A percentile compares a stretch with the other conserved stretches of the same genome.
These are phyloP conservation scores for Proliferodiscus dingleyae DNA, from an alignment of 2,329 filamentous ascomycete species.

Conservation along the genomic window DNA sequence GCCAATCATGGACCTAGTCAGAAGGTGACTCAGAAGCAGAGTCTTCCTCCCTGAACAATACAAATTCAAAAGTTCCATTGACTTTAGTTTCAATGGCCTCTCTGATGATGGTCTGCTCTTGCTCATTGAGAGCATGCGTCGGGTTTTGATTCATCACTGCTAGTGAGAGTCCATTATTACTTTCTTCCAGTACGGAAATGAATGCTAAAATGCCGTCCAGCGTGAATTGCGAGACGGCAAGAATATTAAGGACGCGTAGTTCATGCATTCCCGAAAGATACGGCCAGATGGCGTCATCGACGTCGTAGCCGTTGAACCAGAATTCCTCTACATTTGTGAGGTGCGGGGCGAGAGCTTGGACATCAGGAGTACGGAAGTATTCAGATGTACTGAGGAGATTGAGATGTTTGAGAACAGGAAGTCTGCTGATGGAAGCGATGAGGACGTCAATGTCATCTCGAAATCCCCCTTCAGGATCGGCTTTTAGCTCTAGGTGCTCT, in stretches of 20 bases:
- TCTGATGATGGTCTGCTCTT: conserved; percentile 26
- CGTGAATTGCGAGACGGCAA: conserved; percentile 51
- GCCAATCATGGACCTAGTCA: conserved; percentile 15
- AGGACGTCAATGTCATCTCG: conserved; percentile 45
- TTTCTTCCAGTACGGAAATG: conserved; percentile 34
- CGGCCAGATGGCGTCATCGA: conserved; percentile 44
- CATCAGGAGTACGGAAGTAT: conserved; percentile 45
- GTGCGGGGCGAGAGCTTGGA: conserved; percentile 41
- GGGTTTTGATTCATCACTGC: conserved; percentile 30
- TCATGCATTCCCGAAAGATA: conserved; percentile 41
- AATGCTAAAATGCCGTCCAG: conserved; percentile 43
- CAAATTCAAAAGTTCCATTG: conserved; percentile 34
- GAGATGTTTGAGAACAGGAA: conserved; percentile 48
- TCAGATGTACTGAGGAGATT: conserved; percentile 48
- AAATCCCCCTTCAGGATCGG: conserved; percentile 42
- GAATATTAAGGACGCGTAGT: conserved; percentile 49
- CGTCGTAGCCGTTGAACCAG: conserved; percentile 49
- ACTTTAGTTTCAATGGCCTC: conserved; percentile 26
- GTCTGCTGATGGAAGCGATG: conserved; percentile 45
- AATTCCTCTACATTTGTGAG: conserved; percentile 47
- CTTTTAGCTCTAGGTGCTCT: conserved; percentile 39
- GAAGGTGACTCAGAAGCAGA: conserved; percentile 28
- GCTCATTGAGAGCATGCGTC: conserved; percentile 24
- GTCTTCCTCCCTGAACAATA: conserved; percentile 26
- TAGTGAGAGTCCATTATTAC: conserved; percentile 31